phyloP scores from a whole-genome alignment of 2,329 filamentous ascomycete genomes.

The Teratosphaeria nubilosa region DNA sequence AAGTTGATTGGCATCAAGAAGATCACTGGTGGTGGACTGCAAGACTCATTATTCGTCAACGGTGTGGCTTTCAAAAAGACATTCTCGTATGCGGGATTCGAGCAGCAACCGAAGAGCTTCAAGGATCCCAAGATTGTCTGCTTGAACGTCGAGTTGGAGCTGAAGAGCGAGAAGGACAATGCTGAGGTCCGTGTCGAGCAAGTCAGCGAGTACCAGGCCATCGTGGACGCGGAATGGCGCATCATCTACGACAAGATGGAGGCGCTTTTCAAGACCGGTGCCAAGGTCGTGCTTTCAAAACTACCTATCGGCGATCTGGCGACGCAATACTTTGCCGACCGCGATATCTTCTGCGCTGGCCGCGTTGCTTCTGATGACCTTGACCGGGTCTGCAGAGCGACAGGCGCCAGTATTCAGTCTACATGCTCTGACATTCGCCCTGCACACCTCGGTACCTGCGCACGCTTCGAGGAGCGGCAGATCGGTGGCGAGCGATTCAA shows the following conservation, averaged over 20 bases:
- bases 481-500: conserved; percentile 97
- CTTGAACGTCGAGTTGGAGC: conserved; percentile 92
- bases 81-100: conserved; percentile 96
- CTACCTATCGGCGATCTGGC: conserved; percentile 94
- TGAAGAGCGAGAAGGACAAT: conserved; percentile 99
- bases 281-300: conserved; percentile 95
- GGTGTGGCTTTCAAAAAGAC: conserved; percentile 99
- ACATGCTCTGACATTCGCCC: conserved; percentile 91
- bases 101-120: conserved; percentile 97
- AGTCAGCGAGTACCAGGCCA: conserved; percentile 97
- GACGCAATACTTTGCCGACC: conserved; percentile 90
- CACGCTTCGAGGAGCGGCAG: conserved; percentile 85
- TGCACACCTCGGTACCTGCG: conserved; percentile 84
- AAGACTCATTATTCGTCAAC: conserved; percentile 93
- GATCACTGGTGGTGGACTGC: conserved; percentile 88
- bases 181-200: conserved; percentile 96
- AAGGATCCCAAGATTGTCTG: conserved; percentile 92
- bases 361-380: conserved; percentile 86
- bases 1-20: conserved; percentile 98
- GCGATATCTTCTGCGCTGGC: conserved; percentile 95
- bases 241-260: conserved; percentile 99
- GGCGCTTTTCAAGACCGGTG: conserved; percentile 82
- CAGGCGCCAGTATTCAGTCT: conserved; percentile 82
- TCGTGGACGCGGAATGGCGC: conserved; percentile 98
- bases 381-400: conserved; percentile 91